A percentile compares a stretch with the other conserved stretches of the same genome.
Evolutionary conservation across 495 filamentous ascomycete genomes (phyloP).

Genomic region (Neurospora sp.): DNA sequence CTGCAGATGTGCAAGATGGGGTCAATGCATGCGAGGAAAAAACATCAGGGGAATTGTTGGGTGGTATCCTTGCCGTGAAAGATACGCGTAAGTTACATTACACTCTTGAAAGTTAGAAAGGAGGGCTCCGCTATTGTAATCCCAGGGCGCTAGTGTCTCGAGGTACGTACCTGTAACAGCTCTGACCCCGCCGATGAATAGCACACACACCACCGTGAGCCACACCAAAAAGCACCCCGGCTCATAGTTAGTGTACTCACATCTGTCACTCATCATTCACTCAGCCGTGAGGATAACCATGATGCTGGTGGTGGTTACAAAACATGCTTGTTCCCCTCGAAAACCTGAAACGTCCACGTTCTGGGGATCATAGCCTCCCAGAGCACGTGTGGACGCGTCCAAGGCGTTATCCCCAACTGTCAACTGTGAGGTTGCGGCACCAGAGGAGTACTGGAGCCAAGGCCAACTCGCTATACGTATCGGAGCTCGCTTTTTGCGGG

Average conservation of each 20-base stretch:
- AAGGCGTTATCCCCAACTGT: not conserved
- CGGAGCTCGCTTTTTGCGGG: not conserved
- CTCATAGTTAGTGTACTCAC: not conserved
- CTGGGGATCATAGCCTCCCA: not conserved
- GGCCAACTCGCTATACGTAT: not conserved
- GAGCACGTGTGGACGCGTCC: not conserved
- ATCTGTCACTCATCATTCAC: not conserved
- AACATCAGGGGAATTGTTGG: constrained; percentile 2
- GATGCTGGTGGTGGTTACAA: not conserved
- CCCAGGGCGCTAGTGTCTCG: constrained; percentile 1
- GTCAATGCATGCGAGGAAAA: not conserved
- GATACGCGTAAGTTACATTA: not conserved
- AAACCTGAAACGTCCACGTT: not conserved
- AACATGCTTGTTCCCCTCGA: not conserved
- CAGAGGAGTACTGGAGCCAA: not conserved
- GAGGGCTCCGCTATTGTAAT: not conserved
- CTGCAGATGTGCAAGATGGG: constrained; percentile 25
- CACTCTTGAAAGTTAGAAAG: constrained; percentile 2
- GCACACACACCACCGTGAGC: not conserved
- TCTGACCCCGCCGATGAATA: not conserved
- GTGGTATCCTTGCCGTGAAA: constrained; percentile 4
- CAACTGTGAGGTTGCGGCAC: not conserved
- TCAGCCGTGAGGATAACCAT: not conserved
- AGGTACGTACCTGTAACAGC: not conserved
- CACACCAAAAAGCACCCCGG: not conserved